A percentile compares a stretch with the other conserved stretches of the same genome.
Conservation (phyloP, 192 early-diverging fungal species). For the Linnemannia exigua region DNA sequence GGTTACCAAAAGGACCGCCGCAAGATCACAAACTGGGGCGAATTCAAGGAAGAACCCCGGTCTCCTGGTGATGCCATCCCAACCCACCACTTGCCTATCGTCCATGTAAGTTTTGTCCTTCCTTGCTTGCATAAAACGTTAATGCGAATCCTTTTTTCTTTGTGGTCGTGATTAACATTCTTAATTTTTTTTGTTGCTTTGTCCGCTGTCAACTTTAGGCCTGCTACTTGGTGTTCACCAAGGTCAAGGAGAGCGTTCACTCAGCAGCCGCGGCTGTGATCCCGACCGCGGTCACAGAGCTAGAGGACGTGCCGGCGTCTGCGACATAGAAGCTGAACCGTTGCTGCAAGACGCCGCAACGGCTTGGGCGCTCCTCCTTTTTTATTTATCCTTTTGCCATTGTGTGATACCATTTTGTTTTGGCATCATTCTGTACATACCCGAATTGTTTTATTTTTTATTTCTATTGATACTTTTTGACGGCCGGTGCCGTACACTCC, state of each 20-base stretch:
- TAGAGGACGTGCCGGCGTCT: no score
- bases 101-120: slow-evolving; percentile 64
- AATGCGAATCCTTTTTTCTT: neutral
- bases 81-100: slow-evolving; percentile 65
- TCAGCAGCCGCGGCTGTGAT: no score
- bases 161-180: neutral
- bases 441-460: no score
- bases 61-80: slow-evolving; percentile 49
- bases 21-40: slow-evolving; percentile 42
- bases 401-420: no score
- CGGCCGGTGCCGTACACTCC: no score
- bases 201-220: slow-evolving; percentile 30
- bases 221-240: slow-evolving; percentile 62
- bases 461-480: no score
- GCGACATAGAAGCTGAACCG: no score
- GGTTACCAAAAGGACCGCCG: slow-evolving; percentile 72
- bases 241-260: slow-evolving; percentile 47
- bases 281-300: no score
- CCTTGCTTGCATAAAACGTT: neutral
- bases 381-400: no score
- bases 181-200: neutral
- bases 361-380: no score
- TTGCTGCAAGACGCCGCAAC: no score
- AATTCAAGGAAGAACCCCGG: slow-evolving; percentile 56
- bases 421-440: no score